Evolutionary conservation across 164 flowering plant species (phyloP).

Genomic region (Umbellularia californica): DNA sequence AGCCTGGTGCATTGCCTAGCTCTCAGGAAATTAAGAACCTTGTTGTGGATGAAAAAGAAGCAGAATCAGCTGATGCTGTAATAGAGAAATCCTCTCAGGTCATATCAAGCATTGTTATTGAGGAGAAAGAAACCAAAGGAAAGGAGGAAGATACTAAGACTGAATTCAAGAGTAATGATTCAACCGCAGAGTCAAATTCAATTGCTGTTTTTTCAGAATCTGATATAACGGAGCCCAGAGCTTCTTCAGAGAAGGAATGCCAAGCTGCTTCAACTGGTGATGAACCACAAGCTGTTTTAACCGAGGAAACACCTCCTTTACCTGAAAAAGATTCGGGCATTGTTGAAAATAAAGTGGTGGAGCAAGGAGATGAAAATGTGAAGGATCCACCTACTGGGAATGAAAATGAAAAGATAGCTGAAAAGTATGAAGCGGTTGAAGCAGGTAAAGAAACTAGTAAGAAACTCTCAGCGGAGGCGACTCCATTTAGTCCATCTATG

Average conservation of each 20-base stretch:
- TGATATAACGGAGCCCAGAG: conserved; percentile 14
- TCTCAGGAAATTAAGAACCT: conserved; percentile 15
- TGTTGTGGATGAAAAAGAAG: conserved; percentile 15
- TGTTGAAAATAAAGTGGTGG: conserved; percentile 9
- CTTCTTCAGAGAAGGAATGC: conserved; percentile 2
- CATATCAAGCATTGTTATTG: conserved; percentile 6
- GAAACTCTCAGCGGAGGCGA: conserved; percentile 88
- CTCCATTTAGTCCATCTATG: conserved; percentile 65
- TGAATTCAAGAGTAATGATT: conserved; percentile 19
- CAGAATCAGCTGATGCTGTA: conserved; percentile 4
- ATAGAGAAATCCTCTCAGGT: conserved; percentile 11
- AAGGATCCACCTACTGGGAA: conserved; percentile 15
- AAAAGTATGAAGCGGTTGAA: conserved; percentile 30
- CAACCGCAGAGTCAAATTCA: conserved; percentile 20
- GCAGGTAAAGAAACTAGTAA: conserved; percentile 44
- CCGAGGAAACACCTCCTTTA: conserved; percentile 16
- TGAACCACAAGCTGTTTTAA: conserved; percentile 20
- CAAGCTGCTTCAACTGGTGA: conserved; percentile 18
- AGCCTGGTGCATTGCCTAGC: conserved; percentile 12
- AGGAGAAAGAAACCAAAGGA: conserved; percentile 14
- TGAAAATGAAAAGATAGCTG: conserved; percentile 19
- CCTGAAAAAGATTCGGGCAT: conserved; percentile 21
- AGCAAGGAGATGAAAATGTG: conserved; percentile 19
- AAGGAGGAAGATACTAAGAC: conserved; percentile 11
- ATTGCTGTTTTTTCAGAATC: conserved; percentile 14